A percentile compares a stretch with the other conserved stretches of the same genome.
Evolutionary conservation across 208 protist genomes (phyloP).

Genomic region (Trypanosoma lewisi): DNA sequence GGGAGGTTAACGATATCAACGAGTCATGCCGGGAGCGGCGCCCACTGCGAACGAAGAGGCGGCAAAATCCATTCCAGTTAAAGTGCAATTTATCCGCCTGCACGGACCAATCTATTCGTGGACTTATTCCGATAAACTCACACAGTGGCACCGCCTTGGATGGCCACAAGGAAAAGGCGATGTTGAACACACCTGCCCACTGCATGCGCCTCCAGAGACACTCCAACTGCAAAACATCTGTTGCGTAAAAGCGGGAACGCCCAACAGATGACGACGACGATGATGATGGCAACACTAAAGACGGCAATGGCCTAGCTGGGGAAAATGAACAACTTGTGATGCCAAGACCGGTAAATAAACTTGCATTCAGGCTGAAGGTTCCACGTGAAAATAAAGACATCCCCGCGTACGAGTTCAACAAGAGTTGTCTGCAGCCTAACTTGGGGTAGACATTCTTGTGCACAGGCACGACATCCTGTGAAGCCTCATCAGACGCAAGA

Average conservation of each 20-base stretch:
- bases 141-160: conserved; percentile 25
- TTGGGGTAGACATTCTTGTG: not conserved
- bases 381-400: conserved; percentile 35
- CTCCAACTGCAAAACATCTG: conserved; percentile 43
- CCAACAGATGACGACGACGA: too few species aligned
- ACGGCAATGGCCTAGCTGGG: not conserved
- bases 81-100: conserved; percentile 45
- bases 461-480: not conserved
- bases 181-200: conserved; percentile 36
- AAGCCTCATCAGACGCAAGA: not conserved
- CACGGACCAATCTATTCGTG: conserved; percentile 40
- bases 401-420: conserved; percentile 42
- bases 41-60: conserved; percentile 4
- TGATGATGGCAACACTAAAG: not conserved
- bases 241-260: conserved; percentile 14
- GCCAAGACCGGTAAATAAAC: conserved; percentile 38
- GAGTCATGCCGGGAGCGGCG: not conserved
- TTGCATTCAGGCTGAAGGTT: conserved; percentile 38
- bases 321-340: conserved; percentile 5
- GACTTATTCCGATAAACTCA: conserved; percentile 43
- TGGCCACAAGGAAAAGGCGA: conserved; percentile 28
- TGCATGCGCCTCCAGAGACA: conserved; percentile 23
- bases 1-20: conserved; percentile 16
- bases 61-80: conserved; percentile 45
- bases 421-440: not conserved